A percentile compares a stretch with the other conserved stretches of the same genome.
Evolutionary conservation across 495 filamentous ascomycete species (phyloP).

Genomic region (Penicillium samsonianum): DNA sequence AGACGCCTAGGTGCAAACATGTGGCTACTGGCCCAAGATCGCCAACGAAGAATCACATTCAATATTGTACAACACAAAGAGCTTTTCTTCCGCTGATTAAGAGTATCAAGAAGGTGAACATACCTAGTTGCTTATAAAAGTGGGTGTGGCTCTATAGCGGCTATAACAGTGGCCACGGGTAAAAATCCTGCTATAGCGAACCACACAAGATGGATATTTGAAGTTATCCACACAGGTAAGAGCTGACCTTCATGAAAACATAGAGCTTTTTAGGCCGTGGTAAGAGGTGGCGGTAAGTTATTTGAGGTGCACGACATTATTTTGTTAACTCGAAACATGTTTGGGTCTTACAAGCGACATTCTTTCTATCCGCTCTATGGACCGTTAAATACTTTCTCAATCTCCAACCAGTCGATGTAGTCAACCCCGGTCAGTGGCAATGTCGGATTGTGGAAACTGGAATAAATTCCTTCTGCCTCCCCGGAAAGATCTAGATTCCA

Average conservation of each 20-base stretch:
- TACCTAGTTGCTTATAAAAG: neutral
- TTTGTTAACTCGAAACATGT: too few species aligned
- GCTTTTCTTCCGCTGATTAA: too few species aligned
- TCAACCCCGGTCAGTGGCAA: constrained; percentile 26
- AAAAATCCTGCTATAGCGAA: neutral
- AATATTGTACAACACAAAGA: too few species aligned
- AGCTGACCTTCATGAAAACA: too few species aligned
- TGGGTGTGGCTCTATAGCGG: neutral
- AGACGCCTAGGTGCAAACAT: neutral
- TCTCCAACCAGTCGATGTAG: constrained; percentile 28
- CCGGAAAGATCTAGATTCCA: constrained; percentile 22
- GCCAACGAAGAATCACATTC: neutral
- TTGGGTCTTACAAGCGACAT: too few species aligned
- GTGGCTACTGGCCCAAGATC: too few species aligned
- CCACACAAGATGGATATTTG: neutral
- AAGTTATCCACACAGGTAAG: too few species aligned
- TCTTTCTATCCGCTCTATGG: constrained; percentile 7
- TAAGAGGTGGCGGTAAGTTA: too few species aligned
- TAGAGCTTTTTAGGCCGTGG: too few species aligned
- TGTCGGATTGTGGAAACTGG: constrained; percentile 26
- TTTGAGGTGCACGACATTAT: too few species aligned
- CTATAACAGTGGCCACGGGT: too few species aligned
- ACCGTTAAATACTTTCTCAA: constrained; percentile 25
- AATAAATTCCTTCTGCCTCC: constrained; percentile 26
- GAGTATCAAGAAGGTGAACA: too few species aligned